Conservation (phyloP, 495 filamentous ascomycete species). For the Neurospora sp. region DNA sequence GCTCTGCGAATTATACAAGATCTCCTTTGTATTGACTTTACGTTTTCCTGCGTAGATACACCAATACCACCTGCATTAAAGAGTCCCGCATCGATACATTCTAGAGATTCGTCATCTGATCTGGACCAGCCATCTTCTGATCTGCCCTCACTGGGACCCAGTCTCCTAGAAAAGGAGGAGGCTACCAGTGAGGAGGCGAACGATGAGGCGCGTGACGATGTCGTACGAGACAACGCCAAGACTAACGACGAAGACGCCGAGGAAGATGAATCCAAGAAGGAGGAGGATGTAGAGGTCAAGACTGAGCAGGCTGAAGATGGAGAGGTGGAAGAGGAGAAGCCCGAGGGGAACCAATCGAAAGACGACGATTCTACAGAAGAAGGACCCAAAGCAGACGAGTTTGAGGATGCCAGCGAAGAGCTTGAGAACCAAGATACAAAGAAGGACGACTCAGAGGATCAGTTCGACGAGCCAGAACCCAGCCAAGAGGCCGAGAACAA, state of each 20-base stretch:
- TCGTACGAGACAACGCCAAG: conserved; percentile 1
- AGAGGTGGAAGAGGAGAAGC: background rate
- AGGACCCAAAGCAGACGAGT: background rate
- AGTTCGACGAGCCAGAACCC: background rate
- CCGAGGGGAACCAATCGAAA: background rate
- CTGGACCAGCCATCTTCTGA: conserved; percentile 9
- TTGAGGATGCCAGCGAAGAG: background rate
- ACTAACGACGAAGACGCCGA: background rate
- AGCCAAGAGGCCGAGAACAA: background rate
- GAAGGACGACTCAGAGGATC: background rate
- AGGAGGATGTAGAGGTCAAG: background rate
- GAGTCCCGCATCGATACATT: conserved; percentile 13
- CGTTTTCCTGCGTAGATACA: conserved; percentile 27
- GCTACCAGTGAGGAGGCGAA: background rate
- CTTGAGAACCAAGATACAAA: background rate
- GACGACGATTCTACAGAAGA: background rate
- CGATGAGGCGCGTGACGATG: background rate
- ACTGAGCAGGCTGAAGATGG: background rate
- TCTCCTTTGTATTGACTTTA: conserved; percentile 24
- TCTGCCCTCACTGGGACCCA: conserved; percentile 1
- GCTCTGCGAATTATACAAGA: background rate
- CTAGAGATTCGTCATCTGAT: conserved; percentile 27
- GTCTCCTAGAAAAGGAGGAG: background rate
- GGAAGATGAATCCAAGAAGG: background rate
- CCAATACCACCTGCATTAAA: conserved; percentile 27